Evolutionary conservation across 768 basidiomycete species (phyloP).

Genomic region (Tylopilus sp.): DNA sequence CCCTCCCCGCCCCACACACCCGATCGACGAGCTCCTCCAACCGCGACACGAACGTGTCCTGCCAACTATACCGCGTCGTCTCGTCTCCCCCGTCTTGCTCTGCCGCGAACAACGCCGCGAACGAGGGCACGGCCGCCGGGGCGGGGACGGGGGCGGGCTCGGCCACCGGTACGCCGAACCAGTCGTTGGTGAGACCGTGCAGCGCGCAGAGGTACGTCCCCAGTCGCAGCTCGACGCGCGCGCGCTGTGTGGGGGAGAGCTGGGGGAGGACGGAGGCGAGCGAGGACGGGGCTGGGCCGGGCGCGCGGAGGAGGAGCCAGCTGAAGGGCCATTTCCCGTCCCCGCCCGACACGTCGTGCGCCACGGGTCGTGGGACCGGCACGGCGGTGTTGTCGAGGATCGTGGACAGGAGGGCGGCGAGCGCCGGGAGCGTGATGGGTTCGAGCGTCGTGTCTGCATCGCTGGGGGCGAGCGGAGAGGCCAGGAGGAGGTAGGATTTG

Average conservation of each 20-base stretch:
- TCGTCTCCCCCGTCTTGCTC: constrained; percentile 16
- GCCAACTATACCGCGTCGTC: constrained; percentile 57
- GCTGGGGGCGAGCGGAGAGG: constrained; percentile 5
- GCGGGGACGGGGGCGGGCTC: constrained; percentile 25
- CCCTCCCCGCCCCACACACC: constrained; percentile 31
- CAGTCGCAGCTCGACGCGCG: constrained; percentile 55
- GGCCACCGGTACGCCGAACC: constrained; percentile 58
- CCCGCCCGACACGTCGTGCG: constrained; percentile 42
- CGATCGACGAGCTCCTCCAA: constrained; percentile 55
- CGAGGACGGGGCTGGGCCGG: constrained; percentile 34
- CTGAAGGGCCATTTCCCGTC: constrained; percentile 20
- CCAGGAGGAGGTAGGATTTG: constrained; percentile 29
- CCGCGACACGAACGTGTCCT: constrained; percentile 62
- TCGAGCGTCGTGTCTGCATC: background rate
- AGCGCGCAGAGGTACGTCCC: constrained; percentile 59
- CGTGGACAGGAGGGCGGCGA: constrained; percentile 38
- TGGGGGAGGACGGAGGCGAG: constrained; percentile 35
- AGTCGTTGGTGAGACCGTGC: constrained; percentile 75
- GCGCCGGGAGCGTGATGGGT: constrained; percentile 32
- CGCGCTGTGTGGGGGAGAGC: constrained; percentile 36
- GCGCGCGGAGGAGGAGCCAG: constrained; percentile 33
- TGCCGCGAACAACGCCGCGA: constrained; percentile 7
- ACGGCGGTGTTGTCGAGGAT: constrained; percentile 46
- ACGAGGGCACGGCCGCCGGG: constrained; percentile 28
- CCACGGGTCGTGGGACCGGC: constrained; percentile 45